Percentiles rank a stretch among this genome's conserved stretches.
phyloP scores from a whole-genome alignment of 2,329 filamentous ascomycete species.

The Pyrenophora teres region DNA sequence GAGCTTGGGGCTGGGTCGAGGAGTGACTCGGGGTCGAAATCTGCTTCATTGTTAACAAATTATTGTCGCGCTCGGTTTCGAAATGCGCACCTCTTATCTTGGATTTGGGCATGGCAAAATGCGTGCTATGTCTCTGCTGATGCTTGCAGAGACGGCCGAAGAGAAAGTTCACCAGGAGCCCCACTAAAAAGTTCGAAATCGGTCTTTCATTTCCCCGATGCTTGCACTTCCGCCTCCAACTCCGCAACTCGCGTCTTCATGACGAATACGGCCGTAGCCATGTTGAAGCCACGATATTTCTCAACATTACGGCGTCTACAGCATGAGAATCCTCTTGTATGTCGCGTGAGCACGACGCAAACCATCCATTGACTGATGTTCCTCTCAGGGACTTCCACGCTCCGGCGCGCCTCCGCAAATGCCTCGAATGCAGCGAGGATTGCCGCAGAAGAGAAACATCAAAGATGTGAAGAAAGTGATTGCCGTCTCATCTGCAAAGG shows the following conservation, averaged over 20 bases:
- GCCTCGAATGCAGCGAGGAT: constrained; percentile 76
- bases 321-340: constrained; percentile 89
- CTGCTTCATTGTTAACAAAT: constrained; percentile 50
- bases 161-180: constrained; percentile 26
- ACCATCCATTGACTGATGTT: constrained; percentile 10
- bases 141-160: constrained; percentile 6
- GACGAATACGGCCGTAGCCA: constrained; percentile 27
- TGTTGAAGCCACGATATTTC: constrained; percentile 56
- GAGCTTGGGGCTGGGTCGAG: constrained; percentile 60
- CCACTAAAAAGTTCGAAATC: constrained; percentile 40
- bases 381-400: constrained; percentile 75
- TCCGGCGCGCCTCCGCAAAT: constrained; percentile 69
- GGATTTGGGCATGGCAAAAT: constrained; percentile 36
- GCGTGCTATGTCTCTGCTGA: background rate
- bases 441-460: constrained; percentile 81
- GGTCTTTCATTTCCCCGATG: constrained; percentile 23
- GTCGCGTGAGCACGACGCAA: constrained; percentile 10
- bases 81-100: constrained; percentile 33
- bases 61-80: fast-evolving
- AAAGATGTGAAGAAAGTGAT: constrained; percentile 87
- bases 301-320: constrained; percentile 57
- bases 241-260: constrained; percentile 18
- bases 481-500: constrained; percentile 95
- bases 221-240: constrained; percentile 31
- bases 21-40: constrained; percentile 78